Evolutionary conservation across 345 rosid species (phyloP), one percentile per base, ranked within the genome.

Genomic region (Lepidium sativum): DNA sequence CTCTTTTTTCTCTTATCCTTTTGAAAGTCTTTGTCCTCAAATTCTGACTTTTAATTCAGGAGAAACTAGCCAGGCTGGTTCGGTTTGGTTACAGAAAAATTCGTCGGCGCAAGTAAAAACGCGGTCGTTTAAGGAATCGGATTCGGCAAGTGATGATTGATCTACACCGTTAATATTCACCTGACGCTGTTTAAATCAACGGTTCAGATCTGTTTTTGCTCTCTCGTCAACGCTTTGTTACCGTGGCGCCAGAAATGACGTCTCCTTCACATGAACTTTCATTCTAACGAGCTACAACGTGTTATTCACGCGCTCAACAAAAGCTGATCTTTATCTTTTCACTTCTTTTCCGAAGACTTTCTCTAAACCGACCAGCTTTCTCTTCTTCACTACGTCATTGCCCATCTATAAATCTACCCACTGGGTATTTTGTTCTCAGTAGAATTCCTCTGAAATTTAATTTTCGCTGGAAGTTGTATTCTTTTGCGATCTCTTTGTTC

Each of bases 361-460:
- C 1, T 11, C 29, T 35, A 5, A 25, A 61, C 68, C 55, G 33
- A 62, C 63, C 32, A 70, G 41, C 52, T 44, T 54, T 35, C 37
- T 44, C 69, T 70, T 70, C 68, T 70, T 32, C 68, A 10, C 37
- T 37, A 70, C 69, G 75, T 25, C 68, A 61, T n/a, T 43, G 47
- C 27, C 14, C 56, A 44, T 25, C 64, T 65, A 72, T 72, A 72
- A 65, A 72, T 41, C 1, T 59, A 54, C 2, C 2, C 32, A 41
- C 67, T 72, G 9, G 5, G 42, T 37, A 4, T 27, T 54, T 43
- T 5, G 5, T 21, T 13, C 41, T 47, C 6, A 17, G n/a, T 20
- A 10, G 31, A 16, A 25, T 17, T 41, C 31, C 37, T 18, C 31
- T 27, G 31, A 1, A 27, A 0, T 27, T 27, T 27, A 6, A 17